A percentile compares a stretch with the other conserved stretches of the same genome.
Conservation (phyloP, 495 filamentous ascomycete species). For the Hypoxylon fragiforme region DNA sequence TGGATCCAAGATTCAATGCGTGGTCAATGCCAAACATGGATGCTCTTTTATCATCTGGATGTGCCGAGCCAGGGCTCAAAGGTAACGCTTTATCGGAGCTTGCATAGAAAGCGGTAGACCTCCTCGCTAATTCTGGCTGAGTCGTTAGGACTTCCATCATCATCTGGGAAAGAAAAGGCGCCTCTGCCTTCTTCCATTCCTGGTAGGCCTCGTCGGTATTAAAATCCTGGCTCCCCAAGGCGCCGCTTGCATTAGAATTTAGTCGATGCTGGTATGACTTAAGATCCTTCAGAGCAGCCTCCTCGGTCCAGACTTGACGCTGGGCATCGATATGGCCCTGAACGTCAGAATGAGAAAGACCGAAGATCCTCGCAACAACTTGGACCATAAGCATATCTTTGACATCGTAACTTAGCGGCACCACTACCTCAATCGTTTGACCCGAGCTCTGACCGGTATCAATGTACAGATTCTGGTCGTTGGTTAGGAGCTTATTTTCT, state of each 20-base stretch:
- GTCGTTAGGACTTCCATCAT: conserved; percentile 86
- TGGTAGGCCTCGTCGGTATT: conserved; percentile 89
- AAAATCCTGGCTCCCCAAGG: conserved; percentile 82
- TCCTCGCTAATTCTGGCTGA: conserved; percentile 82
- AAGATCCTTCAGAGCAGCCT: conserved; percentile 84
- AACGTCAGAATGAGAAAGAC: conserved; percentile 70
- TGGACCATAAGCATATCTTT: conserved; percentile 97
- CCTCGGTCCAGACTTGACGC: conserved; percentile 82
- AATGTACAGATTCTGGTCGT: conserved; percentile 84
- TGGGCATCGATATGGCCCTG: conserved; percentile 85
- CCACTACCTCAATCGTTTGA: conserved; percentile 72
- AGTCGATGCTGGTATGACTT: conserved; percentile 91
- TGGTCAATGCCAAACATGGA: conserved; percentile 72
- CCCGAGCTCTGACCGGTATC: conserved; percentile 56
- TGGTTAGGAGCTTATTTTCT: conserved; percentile 91
- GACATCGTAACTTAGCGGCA: conserved; percentile 84
- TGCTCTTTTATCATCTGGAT: conserved; percentile 46
- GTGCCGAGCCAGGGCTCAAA: conserved; percentile 42
- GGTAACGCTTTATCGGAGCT: conserved; percentile 53
- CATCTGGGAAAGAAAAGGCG: conserved; percentile 82
- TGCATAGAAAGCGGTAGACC: conserved; percentile 34
- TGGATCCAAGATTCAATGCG: conserved; percentile 72
- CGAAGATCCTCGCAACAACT: conserved; percentile 82
- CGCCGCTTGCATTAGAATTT: conserved; percentile 72
- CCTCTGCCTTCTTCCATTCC: conserved; percentile 84